A percentile compares a stretch with the other conserved stretches of the same genome.
These are phyloP conservation scores for Magnolia sinica DNA, from an alignment of 164 flowering plant species.

Conservation along the genomic window DNA sequence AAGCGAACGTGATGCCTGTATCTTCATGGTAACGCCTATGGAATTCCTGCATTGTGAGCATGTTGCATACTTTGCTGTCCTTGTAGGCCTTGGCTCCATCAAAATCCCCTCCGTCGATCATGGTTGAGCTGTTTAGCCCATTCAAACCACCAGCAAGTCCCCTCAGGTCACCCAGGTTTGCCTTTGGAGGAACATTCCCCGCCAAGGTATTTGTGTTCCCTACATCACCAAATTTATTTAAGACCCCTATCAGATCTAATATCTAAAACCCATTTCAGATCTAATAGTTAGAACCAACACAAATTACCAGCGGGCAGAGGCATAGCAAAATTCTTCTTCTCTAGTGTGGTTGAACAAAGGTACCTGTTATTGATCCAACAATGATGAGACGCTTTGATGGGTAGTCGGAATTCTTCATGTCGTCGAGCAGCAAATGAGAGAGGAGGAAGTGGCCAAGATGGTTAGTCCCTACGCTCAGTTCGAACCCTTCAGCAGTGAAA, in stretches of 20 bases:
- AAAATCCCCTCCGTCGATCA: constrained; percentile 93
- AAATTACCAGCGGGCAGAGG: background rate
- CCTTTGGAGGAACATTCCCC: constrained; percentile 97
- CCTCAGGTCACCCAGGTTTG: constrained; percentile 92
- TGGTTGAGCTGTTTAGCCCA: constrained; percentile 76
- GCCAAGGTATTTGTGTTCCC: constrained; percentile 98
- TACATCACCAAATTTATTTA: constrained; percentile 13
- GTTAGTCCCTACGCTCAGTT: constrained; percentile 90
- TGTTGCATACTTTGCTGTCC: constrained; percentile 99
- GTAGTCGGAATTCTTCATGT: constrained; percentile 77
- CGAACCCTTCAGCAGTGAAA: constrained; percentile 91
- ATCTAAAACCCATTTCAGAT: background rate
- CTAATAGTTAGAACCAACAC: background rate
- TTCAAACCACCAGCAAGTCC: constrained; percentile 88
- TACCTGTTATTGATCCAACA: constrained; percentile 97
- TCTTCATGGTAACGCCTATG: constrained; percentile 93
- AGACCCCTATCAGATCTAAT: background rate
- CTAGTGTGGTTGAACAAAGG: background rate
- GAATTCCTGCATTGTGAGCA: constrained; percentile 99
- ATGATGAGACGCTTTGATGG: constrained; percentile 85
- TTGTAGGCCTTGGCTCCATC: constrained; percentile 99
- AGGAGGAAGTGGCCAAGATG: constrained; percentile 96
- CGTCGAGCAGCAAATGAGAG: constrained; percentile 73
- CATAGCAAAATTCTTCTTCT: background rate
- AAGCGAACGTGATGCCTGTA: constrained; percentile 84